Base-by-base conservation (phyloP, 2,329 filamentous ascomycete genomes). In the Cordyceps farinosa region DNA sequence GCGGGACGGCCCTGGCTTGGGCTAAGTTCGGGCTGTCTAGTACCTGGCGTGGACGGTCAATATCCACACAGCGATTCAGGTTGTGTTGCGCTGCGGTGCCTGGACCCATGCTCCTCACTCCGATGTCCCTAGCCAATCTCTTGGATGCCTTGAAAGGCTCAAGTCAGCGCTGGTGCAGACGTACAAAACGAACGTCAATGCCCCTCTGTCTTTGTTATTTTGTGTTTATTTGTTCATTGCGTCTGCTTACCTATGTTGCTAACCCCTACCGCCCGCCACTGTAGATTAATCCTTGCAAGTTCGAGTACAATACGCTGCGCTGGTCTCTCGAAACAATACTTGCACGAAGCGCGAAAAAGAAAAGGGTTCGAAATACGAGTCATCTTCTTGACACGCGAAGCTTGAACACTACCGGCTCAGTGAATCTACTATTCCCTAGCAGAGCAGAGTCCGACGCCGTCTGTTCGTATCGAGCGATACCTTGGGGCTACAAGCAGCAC, bases 1-100 rank as follows among this genome's bases (percentile, higher is more conserved):
- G 59, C 59, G 59, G 59, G 59, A 61, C 59, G 59, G 59, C 50
- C 59, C 59, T 54, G 59, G 44, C 32, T 42, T 57, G 55, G 42
- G 53, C 8, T 17, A 32, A 5, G 51, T 54, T 11, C 36, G 42
- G 42, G 42, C 38, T 56, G 8, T 15, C 32, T 27, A 8, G 36
- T 60, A 32, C 47, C 11, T 61, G 10, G 29, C 34, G 15, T 13
- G 42, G 30, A 17, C 11, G 45, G 40, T 47, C 22, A 22, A 30
- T 40, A 61, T 47, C 50, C 59, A 54, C 59, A 40, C 40, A n/a
- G 30, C 59, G 59, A 61, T 48, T 61, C 59, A 61, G 59, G 59
- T 61, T 38, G 32, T 11, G 40, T 11, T 55, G 42, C 42, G 55
- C 30, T 45, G 48, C 32, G 54, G 50, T 48, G 50, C 51, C 59